Base-by-base conservation (phyloP, 1,139 yeast species). In the Diutina scorzettiae region DNA sequence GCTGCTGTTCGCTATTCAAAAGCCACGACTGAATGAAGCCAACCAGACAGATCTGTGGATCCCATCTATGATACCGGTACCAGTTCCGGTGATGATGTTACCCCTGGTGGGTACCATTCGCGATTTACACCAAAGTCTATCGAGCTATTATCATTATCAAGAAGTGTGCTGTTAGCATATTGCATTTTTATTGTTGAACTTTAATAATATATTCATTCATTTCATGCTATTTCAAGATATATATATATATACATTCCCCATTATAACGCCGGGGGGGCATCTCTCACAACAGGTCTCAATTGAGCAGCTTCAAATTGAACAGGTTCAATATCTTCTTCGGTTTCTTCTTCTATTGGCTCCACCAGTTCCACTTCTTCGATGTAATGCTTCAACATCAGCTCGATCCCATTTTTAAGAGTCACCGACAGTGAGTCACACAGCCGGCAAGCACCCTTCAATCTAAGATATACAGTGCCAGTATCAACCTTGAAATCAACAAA, bases 391-490 rank as follows among this genome's bases (percentile, higher is more conserved):
- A 82, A 62, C 93, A 82, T 82, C 42, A 84, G 78, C 56, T 82
- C 91, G 47, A 82, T 82, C 24, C 93, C 93, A 52, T 79, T 78
- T 52, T 81, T 82, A 55, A 82, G 68, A 0, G 93, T 82, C 24
- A 79, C 80, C 41, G 81, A 76, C 45, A 85, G 77, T 2, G 85
- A 76, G 44, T 83, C 85, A 57, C 93, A 82, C 21, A 84, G 74
- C 53, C 86, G 73, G 59, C 93, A 82, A 1, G 93, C 91, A 31
- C 93, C 93, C 56, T 77, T 78, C 44, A 82, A 63, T 53, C 72
- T 73, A 49, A 82, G 65, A 50, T 66, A 73, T 2, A 82, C 91
- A 0, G 77, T 76, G 1, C 93, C 91, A 4, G 72, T 60, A 33
- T 69, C 71, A 44, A 76, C 80, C 41, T 71, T 73, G 55, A 80